Conservation (phyloP, 306 rosid species). For the Dicorynia guianensis region DNA sequence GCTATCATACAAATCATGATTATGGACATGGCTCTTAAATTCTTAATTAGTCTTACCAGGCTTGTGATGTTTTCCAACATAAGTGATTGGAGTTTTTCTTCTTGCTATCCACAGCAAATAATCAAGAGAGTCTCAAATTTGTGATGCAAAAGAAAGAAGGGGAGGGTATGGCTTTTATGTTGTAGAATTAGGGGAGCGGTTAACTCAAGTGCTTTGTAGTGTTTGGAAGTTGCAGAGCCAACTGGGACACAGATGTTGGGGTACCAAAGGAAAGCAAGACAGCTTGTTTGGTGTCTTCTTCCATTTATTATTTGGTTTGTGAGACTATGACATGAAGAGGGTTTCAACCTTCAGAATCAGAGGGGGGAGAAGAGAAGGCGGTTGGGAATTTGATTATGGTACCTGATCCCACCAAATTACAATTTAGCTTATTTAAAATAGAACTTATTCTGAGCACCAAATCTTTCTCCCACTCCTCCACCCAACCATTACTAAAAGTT, state of each 20-base stretch:
- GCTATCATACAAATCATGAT: not conserved
- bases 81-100: not conserved
- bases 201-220: constrained; percentile 21
- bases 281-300: constrained; percentile 44
- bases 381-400: constrained; percentile 40
- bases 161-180: not conserved
- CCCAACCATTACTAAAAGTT: constrained; percentile 5
- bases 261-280: not conserved
- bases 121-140: not conserved
- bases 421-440: constrained; percentile 13
- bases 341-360: constrained; percentile 22
- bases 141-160: constrained; percentile 21
- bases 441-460: constrained; percentile 60
- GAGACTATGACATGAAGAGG: constrained; percentile 26
- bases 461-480: constrained; percentile 45
- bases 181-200: constrained; percentile 2
- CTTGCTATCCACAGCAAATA: not conserved
- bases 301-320: constrained; percentile 37
- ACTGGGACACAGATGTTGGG: constrained; percentile 15
- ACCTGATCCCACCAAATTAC: constrained; percentile 55
- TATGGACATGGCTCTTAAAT: not conserved
- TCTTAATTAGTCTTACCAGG: not conserved
- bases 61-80: not conserved
- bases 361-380: constrained; percentile 5
- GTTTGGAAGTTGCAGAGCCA: constrained; percentile 31